Evolutionary conservation across 306 rosid species (phyloP), one percentile per base, ranked within the genome.

Genomic region (Amphicarpaea edgeworthii): DNA sequence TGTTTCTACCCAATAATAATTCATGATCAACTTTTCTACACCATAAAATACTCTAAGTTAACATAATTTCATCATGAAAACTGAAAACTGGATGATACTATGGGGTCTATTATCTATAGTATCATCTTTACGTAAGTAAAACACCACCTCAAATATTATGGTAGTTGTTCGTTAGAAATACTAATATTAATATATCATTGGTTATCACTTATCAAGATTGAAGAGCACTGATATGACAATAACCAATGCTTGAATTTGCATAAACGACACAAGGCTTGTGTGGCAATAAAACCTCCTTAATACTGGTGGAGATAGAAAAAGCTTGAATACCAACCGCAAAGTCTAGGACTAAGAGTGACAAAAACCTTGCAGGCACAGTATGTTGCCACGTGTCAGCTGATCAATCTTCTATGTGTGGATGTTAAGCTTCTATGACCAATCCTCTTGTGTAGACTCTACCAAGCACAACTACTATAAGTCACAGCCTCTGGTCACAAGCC

Each of bases 391-490:
- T 91, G 93, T 77, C 85, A 74, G 12, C 47, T 37, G 49, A 6
- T 78, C 76, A 86, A 91, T 93, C 98, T 72, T 81, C 62, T 85
- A 37, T 90, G 81, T 88, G 93, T 93, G 97, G 96, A 79, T 69
- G 72, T 75, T 21, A 79, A 26, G 67, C 14, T 15, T 86, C 30
- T 15, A 11, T 74, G 71, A 62, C 82, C 80, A 85, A 82, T 87
- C 92, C 88, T 73, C 15, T 79, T 81, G 60, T 79, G 81, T 76
- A 45, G 84, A 81, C 88, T 60, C 85, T 12, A 43, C 40, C 58
- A 19, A n/a, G 15, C 70, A 69, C 70, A 69, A 12, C 85, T 58
- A 14, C 85, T 34, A 93, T 93, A 93, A 93, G 90, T 86, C 60
- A 24, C 76, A 12, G n/a, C 47, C 76, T 9, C 20, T 57, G 7